Base-by-base conservation (phyloP, 352 stramenopile genomes). In the Globisporangium mamillatum region DNA sequence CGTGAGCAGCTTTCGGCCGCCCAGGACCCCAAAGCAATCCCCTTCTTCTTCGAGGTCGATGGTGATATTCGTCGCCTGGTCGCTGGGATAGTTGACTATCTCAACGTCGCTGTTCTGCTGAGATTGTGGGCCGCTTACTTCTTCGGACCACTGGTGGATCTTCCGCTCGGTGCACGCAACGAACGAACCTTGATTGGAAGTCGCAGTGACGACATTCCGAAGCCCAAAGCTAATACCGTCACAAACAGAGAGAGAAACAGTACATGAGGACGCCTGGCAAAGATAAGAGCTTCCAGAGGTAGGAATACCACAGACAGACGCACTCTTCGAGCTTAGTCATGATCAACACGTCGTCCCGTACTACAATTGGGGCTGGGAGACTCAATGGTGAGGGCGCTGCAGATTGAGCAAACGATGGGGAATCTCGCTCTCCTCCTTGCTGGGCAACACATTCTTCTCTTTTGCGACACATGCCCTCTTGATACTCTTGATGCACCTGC, bases 21-120 rank as follows among this genome's bases (percentile, higher is more conserved):
- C 73, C 1, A 86, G 67, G 6, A 89, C 66, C 1, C 80, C 78
- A 54, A 90, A 85, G 59, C 74, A 87, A 62, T 89, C 80, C 18
- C 80, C 82, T 57, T 75, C 66, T 6, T 77, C 66, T 29, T 81
- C 67, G 12, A 64, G 56, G 7, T 82, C 64, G 2, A 79, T 14
- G n/a, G 63, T 14, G 0, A 7, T 4, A 57, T 62, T 20, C 22
- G n/a, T 38, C 20, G 10, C 32, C 44, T 4, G 63, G 14, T 0
- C 66, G 24, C 22, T n/a, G n/a, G 48, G 29, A 4, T 68, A 24
- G 12, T 29, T 24, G 8, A 7, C 32, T 10, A 14, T 34, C 38
- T 46, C 38, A 46, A 46, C 2, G 38, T 46, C 10, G 12, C 12
- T 20, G 38, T 46, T 6, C 38, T 46, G 38, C 10, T 46, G 12